A percentile compares a stretch with the other conserved stretches of the same genome.
Conservation (phyloP, 805 yeast species). For the Teunomyces pallodes region DNA sequence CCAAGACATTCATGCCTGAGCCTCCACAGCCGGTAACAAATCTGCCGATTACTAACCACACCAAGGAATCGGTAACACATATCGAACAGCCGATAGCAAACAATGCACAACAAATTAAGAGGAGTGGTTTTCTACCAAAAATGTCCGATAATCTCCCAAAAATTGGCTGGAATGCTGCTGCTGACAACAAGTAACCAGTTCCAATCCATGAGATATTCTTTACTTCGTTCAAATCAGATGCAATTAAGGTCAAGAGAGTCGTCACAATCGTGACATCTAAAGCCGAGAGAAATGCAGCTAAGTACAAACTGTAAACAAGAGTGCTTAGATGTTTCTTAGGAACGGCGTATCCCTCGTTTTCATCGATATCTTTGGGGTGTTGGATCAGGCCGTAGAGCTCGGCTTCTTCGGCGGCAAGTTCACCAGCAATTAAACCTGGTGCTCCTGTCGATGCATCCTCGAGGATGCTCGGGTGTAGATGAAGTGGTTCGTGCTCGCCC, state of each 20-base stretch:
- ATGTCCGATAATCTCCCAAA: slow-evolving; percentile 71
- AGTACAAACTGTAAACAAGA: slow-evolving; percentile 31
- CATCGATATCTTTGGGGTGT: slow-evolving; percentile 13
- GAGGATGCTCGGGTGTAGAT: slow-evolving; percentile 15
- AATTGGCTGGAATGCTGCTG: slow-evolving; percentile 72
- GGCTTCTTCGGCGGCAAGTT: slow-evolving; percentile 34
- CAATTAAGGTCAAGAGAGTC: slow-evolving; percentile 61
- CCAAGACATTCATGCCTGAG: slow-evolving; percentile 77
- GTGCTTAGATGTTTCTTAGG: slow-evolving; percentile 29
- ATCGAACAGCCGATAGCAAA: slow-evolving; percentile 56
- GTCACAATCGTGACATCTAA: slow-evolving; percentile 67
- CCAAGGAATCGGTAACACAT: slow-evolving; percentile 51
- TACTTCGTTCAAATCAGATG: slow-evolving; percentile 64
- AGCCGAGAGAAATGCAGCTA: slow-evolving; percentile 56
- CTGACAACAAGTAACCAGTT: slow-evolving; percentile 63
- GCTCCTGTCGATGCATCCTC: slow-evolving; percentile 30
- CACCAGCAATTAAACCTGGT: slow-evolving; percentile 36
- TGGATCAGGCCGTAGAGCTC: slow-evolving; percentile 9
- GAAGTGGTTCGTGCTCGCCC: neutral
- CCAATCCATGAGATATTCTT: slow-evolving; percentile 72
- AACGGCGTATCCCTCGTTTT: slow-evolving; percentile 24
- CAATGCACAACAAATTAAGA: slow-evolving; percentile 50
- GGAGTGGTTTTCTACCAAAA: slow-evolving; percentile 57
- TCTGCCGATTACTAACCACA: slow-evolving; percentile 54
- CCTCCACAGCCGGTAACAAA: slow-evolving; percentile 87